Conservation (phyloP, 2,329 filamentous ascomycete species). For the Orbilia ellipsospora region DNA sequence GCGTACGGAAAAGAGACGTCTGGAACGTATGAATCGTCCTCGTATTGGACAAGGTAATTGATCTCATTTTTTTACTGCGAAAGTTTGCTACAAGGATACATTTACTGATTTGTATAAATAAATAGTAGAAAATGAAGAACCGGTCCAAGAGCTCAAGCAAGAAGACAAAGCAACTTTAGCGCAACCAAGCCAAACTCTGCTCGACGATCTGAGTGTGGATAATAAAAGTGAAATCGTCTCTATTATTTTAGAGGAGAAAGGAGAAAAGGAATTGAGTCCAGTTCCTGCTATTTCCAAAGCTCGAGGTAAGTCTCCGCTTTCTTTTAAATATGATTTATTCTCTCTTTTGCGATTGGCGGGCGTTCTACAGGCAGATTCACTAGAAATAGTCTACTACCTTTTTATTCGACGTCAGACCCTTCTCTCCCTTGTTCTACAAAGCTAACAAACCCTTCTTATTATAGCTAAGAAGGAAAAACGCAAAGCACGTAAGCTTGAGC, state of each 20-base stretch:
- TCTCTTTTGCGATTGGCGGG: no score
- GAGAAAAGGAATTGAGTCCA: neutral
- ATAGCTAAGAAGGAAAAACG: constrained; percentile 45
- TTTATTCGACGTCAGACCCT: neutral
- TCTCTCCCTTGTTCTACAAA: neutral
- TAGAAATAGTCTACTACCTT: neutral
- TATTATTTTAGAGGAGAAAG: neutral
- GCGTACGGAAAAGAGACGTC: constrained; percentile 16
- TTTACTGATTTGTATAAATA: no score
- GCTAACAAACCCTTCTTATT: neutral
- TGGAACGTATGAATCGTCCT: neutral
- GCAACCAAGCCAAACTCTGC: no score
- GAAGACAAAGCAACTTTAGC: no score
- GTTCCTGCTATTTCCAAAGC: neutral
- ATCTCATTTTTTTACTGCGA: neutral
- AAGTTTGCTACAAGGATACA: no score
- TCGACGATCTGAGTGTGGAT: no score
- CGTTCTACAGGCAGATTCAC: no score
- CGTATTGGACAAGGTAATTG: neutral
- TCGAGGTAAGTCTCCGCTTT: constrained; percentile 2
- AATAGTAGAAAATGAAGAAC: no score
- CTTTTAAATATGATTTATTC: no score
- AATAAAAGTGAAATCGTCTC: no score
- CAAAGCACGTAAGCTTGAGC: constrained; percentile 4
- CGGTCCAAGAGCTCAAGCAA: no score